These are phyloP conservation scores for Verticillium isaacii DNA, from an alignment of 2,329 filamentous ascomycete genomes.

Conservation along the genomic window DNA sequence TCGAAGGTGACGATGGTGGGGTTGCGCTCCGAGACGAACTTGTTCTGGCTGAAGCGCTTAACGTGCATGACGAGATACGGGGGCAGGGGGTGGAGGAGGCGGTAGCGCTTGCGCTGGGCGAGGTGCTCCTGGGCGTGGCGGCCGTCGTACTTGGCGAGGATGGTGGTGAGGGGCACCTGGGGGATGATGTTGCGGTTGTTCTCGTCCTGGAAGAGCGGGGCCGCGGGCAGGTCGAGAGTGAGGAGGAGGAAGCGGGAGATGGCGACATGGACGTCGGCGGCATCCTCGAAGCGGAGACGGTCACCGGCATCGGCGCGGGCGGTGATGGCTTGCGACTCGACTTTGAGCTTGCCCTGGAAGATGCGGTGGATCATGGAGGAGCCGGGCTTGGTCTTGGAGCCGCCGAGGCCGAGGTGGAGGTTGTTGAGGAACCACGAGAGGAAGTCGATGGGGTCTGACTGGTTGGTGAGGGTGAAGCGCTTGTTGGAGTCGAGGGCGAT, in stretches of 20 bases:
- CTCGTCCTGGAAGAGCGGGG: conserved; percentile 94
- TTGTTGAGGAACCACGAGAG: conserved; percentile 97
- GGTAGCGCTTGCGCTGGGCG: conserved; percentile 82
- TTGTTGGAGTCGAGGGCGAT: conserved; percentile 87
- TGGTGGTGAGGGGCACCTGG: conserved; percentile 74
- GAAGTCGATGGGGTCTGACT: conserved; percentile 95
- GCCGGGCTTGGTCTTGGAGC: conserved; percentile 79
- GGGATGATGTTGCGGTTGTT: conserved; percentile 95
- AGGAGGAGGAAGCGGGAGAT: conserved; percentile 81
- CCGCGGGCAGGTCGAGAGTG: conserved; percentile 85
- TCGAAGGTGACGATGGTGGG: conserved; percentile 98
- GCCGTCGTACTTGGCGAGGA: conserved; percentile 92
- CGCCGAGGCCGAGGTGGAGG: conserved; percentile 85
- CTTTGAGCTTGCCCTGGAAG: conserved; percentile 88
- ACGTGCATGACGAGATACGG: conserved; percentile 91
- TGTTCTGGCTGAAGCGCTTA: conserved; percentile 95
- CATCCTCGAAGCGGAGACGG: conserved; percentile 88
- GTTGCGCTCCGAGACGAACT: conserved; percentile 93
- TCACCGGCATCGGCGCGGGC: conserved; percentile 84
- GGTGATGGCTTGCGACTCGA: conserved; percentile 91
- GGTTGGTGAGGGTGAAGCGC: conserved; percentile 82
- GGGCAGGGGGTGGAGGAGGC: conserved; percentile 83
- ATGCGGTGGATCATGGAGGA: conserved; percentile 85
- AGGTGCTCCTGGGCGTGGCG: conserved; percentile 81
- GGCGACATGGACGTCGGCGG: conserved; percentile 72